phyloP scores from a whole-genome alignment of 257 asterid species.

The Nemophila menziesii region DNA sequence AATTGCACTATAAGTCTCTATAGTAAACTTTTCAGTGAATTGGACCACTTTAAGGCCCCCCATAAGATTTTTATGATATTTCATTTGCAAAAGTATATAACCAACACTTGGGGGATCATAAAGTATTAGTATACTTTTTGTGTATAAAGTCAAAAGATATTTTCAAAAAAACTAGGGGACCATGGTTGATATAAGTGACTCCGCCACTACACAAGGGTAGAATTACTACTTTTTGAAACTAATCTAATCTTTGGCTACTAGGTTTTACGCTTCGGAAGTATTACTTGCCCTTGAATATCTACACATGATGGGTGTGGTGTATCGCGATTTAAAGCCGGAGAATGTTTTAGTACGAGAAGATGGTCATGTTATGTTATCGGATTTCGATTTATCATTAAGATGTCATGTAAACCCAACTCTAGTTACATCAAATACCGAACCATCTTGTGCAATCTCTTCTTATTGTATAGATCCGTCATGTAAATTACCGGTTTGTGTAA shows the following conservation, averaged over 20 bases:
- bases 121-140: no score
- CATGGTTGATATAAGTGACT: no score
- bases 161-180: no score
- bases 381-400: constrained; percentile 76
- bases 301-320: constrained; percentile 96
- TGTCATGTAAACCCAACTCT: constrained; percentile 76
- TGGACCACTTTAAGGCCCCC: no score
- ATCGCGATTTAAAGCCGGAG: constrained; percentile 85
- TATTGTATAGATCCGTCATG: constrained; percentile 72
- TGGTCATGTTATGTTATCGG: constrained; percentile 90
- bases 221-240: no score
- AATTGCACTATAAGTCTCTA: no score
- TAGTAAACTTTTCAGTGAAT: no score
- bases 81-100: no score
- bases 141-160: no score
- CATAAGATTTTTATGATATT: no score
- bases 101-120: no score
- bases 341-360: constrained; percentile 88
- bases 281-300: constrained; percentile 81
- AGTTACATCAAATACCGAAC: constrained; percentile 28
- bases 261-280: constrained; percentile 87
- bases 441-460: constrained; percentile 49
- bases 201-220: no score
- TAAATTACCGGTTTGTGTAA: constrained; percentile 58
- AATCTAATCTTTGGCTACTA: constrained; percentile 13